A percentile compares a stretch with the other conserved stretches of the same genome.
Evolutionary conservation across 1,284 basidiomycete genomes (phyloP).

Genomic region (Lentinus polychrous): DNA sequence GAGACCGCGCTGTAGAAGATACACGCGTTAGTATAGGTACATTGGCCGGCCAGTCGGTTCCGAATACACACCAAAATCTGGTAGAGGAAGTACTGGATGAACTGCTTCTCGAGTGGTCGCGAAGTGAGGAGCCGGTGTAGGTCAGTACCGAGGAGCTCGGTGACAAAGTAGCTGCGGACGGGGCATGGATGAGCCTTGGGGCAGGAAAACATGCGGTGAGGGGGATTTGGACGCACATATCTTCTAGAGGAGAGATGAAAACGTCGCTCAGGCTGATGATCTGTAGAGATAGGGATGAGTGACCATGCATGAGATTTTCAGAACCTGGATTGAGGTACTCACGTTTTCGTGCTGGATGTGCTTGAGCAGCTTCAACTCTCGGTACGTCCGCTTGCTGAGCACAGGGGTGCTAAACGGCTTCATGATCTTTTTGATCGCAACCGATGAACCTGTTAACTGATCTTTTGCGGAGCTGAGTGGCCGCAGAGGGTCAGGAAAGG

Average conservation of each 20-base stretch:
- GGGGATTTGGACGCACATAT: constrained; percentile 57
- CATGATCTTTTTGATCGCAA: constrained; percentile 84
- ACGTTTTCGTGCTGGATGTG: constrained; percentile 99
- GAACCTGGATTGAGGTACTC: constrained; percentile 14
- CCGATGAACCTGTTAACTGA: constrained; percentile 89
- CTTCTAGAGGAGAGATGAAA: constrained; percentile 97
- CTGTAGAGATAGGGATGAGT: constrained; percentile 32
- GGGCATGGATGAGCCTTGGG: constrained; percentile 7
- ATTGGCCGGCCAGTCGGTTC: background rate
- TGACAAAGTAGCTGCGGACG: constrained; percentile 85
- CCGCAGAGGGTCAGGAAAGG: background rate
- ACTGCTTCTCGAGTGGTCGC: constrained; percentile 97
- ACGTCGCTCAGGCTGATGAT: constrained; percentile 99
- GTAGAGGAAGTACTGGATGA: constrained; percentile 99
- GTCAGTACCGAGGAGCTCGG: constrained; percentile 98
- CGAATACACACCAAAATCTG: constrained; percentile 78
- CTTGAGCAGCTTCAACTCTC: constrained; percentile 97
- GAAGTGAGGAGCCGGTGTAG: constrained; percentile 95
- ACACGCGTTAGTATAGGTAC: background rate
- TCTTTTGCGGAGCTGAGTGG: constrained; percentile 86
- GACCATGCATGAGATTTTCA: background rate
- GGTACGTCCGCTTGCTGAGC: constrained; percentile 95
- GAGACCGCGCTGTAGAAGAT: constrained; percentile 69
- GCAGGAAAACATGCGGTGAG: background rate
- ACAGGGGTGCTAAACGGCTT: constrained; percentile 92